Base-by-base conservation (phyloP, 2,329 filamentous ascomycete genomes). In the Decorospora gaudefroyi region DNA sequence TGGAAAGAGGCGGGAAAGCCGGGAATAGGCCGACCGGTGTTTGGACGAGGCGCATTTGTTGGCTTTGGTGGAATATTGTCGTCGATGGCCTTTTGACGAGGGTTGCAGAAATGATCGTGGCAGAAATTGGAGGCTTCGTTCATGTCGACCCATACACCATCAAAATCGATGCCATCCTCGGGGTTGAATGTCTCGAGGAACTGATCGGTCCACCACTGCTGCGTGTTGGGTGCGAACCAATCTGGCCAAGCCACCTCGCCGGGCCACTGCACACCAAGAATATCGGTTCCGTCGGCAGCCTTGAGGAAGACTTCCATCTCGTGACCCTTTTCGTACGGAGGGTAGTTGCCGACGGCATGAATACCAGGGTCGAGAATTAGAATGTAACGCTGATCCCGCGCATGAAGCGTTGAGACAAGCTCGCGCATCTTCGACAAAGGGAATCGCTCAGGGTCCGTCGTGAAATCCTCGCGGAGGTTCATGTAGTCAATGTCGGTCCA, bases 401-500 rank as follows among this genome's bases (percentile, higher is more conserved):
- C 66, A 59, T 90, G 87, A 0, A 93, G 76, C 15, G 85, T 80
- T 23, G 79, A 73, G 15, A 86, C 83, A 1, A 90, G 71, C 54
- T 86, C 78, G 25, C 80, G 82, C 74, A 90, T 79, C 65, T 79
- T 77, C 0, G 75, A 42, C 4, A 86, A 61, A 0, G 84, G 79
- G 61, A 84, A 88, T 21, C 84, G 74, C 2, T 83, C 75, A 0
- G 82, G 79, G 49, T 88, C 86, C 0, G 83, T 71, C 0, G 83
- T 83, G 62, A 88, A 88, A 32, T 86, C 76, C 22, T 77, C 70
- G 47, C 83, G 74, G 12, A 59, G 49, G 29, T 70, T 74, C 84
- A 87, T 87, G 69, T 87, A 87, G 61, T 87, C 84, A 41, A 87
- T 87, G 53, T 88, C 85, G 11, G 81, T 86, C 85, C 85, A 88